Percentiles rank a stretch among this genome's conserved stretches.
Evolutionary conservation across 805 yeast species (phyloP).

Genomic region (Allodekkera sacchari): DNA sequence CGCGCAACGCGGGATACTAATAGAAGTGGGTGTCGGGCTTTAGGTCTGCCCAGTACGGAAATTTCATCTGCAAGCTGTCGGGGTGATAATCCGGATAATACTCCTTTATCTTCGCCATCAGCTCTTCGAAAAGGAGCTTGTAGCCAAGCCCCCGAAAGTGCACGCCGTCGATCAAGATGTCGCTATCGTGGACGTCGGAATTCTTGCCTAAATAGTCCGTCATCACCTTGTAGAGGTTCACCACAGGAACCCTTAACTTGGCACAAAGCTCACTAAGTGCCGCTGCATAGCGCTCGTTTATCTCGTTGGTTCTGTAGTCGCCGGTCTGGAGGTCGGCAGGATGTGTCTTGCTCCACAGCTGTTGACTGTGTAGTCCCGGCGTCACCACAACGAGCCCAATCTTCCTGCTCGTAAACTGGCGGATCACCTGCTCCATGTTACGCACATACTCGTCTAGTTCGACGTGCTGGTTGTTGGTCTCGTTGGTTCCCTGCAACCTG

Average conservation of each 20-base stretch:
- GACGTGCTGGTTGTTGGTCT: slow-evolving; percentile 34
- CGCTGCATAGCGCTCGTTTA: slow-evolving; percentile 41
- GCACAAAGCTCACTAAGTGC: slow-evolving; percentile 39
- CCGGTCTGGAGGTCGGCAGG: slow-evolving; percentile 31
- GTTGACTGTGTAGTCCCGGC: slow-evolving; percentile 50
- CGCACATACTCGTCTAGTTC: slow-evolving; percentile 37
- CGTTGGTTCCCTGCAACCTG: slow-evolving; percentile 23
- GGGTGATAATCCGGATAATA: slow-evolving; percentile 26
- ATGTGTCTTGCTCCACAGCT: slow-evolving; percentile 27
- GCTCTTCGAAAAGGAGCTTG: slow-evolving; percentile 26
- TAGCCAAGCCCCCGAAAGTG: slow-evolving; percentile 35
- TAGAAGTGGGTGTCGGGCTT: slow-evolving; percentile 3
- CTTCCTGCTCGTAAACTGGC: slow-evolving; percentile 29
- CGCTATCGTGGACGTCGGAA: slow-evolving; percentile 19
- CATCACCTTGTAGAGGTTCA: slow-evolving; percentile 41
- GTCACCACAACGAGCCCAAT: slow-evolving; percentile 53
- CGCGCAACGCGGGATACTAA: too few species aligned
- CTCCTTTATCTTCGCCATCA: slow-evolving; percentile 22
- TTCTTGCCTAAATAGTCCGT: slow-evolving; percentile 3
- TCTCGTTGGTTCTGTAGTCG: slow-evolving; percentile 36
- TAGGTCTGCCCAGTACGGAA: slow-evolving; percentile 16
- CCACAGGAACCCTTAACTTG: slow-evolving; percentile 42
- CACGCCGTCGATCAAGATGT: slow-evolving; percentile 34
- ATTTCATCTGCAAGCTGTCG: slow-evolving; percentile 8
- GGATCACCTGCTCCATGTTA: slow-evolving; percentile 40